Base-by-base conservation (phyloP, 2,329 filamentous ascomycete genomes). In the Arthrobotrys megalospora region DNA sequence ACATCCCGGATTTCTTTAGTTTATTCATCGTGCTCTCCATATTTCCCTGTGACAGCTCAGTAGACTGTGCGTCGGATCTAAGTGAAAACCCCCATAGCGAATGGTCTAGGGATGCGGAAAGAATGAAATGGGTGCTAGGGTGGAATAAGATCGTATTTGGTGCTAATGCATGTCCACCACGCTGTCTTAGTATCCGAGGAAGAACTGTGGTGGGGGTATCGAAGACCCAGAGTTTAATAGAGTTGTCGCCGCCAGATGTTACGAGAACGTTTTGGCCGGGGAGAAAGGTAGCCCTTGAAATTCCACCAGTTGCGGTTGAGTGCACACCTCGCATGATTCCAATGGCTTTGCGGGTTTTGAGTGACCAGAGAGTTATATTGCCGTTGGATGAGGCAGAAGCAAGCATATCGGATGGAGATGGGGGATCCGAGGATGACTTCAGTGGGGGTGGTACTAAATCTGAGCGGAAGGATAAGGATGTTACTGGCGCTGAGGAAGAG, bases 11-110 rank as follows among this genome's bases (percentile, higher is more conserved):
- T 84, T 97, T 97, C 85, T 94, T 97, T 0, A 94, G 92, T 85
- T 94, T 96, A 84, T 93, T 94, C 80, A 81, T 76, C 10, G 68
- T 79, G 53, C 76, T 79, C 16, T 78, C 79, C 36, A 80, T 79
- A 24, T 55, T 80, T 38, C 96, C 96, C 83, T 99, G 96, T 52
- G 94, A 97, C 43, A 99, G 86, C 84, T 99, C 96, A 0, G 92
- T 90, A 83, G 93, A 97, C 85, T 99, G 96, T 0, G 94, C 94
- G 83, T 99, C 96, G 65, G 93, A 92, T 50, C 96, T 92, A 83
- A 99, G 86, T 87, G 94, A 98, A 90, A 96, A 97, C 0, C 93
- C 95, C 95, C 96, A 98, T 1, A 99, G 87, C 84, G 94, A 97
- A 80, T 94, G 90, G 83, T 99, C 96, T 82, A 90, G 89, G 76